A percentile compares a stretch with the other conserved stretches of the same genome.
These are phyloP conservation scores for Trichoderma guizhouense DNA, from an alignment of 2,329 filamentous ascomycete species.

Conservation along the genomic window DNA sequence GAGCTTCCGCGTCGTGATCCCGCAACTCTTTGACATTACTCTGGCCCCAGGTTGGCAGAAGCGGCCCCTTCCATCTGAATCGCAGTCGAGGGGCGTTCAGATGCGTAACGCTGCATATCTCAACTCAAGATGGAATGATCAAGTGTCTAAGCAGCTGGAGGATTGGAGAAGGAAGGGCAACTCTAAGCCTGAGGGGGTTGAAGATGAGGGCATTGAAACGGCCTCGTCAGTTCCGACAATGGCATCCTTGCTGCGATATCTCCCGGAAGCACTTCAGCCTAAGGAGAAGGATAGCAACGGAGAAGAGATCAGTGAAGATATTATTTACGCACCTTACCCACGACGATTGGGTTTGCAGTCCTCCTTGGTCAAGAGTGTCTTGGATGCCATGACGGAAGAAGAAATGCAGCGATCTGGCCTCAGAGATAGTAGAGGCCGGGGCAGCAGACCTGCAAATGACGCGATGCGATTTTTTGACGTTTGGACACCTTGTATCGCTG, in stretches of 20 bases:
- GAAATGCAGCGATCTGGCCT: conserved; percentile 44
- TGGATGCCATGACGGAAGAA: conserved; percentile 46
- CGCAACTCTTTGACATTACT: conserved; percentile 51
- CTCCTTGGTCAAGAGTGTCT: conserved; percentile 39
- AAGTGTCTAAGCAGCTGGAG: conserved; percentile 38
- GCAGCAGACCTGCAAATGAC: conserved; percentile 32
- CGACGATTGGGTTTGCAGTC: conserved; percentile 43
- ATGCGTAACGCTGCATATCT: conserved; percentile 53
- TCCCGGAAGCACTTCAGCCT: conserved; percentile 19
- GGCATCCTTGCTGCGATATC: conserved; percentile 21
- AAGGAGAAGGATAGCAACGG: conserved; percentile 5
- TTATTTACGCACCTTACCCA: conserved; percentile 34
- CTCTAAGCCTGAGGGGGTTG: conserved; percentile 38
- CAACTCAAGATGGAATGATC: conserved; percentile 48
- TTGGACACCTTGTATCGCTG: conserved; percentile 40
- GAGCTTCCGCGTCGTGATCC: conserved; percentile 50
- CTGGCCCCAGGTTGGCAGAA: conserved; percentile 52
- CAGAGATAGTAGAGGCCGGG: conserved; percentile 43
- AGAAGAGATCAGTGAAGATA: conserved; percentile 21
- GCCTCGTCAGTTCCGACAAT: conserved; percentile 15
- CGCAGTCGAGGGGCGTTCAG: conserved; percentile 49
- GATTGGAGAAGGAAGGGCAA: conserved; percentile 45
- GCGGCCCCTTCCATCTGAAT: conserved; percentile 41
- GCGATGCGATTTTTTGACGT: conserved; percentile 41
- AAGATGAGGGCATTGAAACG: conserved; percentile 23